Evolutionary conservation across 164 flowering plant species (phyloP), one percentile per base, ranked within the genome.

Genomic region (Chimonanthus salicifolius): DNA sequence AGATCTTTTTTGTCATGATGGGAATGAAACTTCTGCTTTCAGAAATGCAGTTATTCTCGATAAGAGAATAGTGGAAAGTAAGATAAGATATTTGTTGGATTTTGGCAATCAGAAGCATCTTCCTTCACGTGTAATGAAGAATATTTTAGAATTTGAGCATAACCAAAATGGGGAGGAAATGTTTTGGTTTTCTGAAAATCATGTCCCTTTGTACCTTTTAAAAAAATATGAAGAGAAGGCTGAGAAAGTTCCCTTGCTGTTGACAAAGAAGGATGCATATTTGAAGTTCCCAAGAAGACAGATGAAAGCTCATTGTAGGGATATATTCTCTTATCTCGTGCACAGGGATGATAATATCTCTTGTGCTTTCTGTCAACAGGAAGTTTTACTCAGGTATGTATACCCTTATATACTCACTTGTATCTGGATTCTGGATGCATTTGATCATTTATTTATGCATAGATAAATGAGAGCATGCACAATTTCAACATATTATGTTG

Each of bases 81-180:
- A 87, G 85, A 78, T 78, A 64, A 78, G 69, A 47, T 96, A 96
- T 84, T 88, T 87, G 68, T 82, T 96, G 77, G 78, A 68, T 79
- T 96, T 96, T 87, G 84, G 85, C 51, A 82, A 77, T 79, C 98
- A 94, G 84, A 94, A 87, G 74, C 93, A 94, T 79, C 87, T 94
- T 47, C 94, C 99, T 60, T 89, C 93, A 16, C 97, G 97, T 71
- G 82, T 96, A 68, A 78, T 88, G 94, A 96, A 96, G 85, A 90
- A 77, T 77, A 72, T 86, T 54, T 77, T 85, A 74, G 92, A 85
- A 67, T 80, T 76, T 67, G 98, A 94, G 80, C 74, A 82, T 72
- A 71, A 70, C 73, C 78, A 83, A 69, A 88, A 82, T 76, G 94
- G 92, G 69, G 83, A 76, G 73, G 89, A 86, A 8, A 92, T 81